Evolutionary conservation across 768 basidiomycete genomes (phyloP).

Genomic region (Boletus sp.): DNA sequence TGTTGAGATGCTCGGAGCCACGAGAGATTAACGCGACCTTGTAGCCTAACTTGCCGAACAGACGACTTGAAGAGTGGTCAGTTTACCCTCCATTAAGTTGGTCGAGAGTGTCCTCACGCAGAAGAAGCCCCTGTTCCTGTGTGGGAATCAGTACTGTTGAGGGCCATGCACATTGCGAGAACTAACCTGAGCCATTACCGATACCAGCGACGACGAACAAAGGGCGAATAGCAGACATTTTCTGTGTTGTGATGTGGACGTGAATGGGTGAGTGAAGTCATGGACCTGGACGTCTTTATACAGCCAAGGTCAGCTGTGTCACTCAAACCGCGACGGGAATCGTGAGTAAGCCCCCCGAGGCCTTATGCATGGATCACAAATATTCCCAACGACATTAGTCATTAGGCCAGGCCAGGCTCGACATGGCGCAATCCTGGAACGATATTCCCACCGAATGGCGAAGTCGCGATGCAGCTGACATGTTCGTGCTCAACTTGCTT

Average conservation of each 20-base stretch:
- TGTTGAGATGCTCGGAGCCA: slow-evolving; percentile 49
- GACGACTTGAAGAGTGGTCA: slow-evolving; percentile 39
- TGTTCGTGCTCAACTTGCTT: background rate
- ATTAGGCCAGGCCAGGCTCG: background rate
- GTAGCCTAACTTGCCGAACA: slow-evolving; percentile 63
- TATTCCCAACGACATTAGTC: slow-evolving; percentile 6
- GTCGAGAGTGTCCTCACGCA: slow-evolving; percentile 42
- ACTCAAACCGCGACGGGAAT: background rate
- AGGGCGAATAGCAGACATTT: slow-evolving; percentile 39
- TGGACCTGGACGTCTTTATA: slow-evolving; percentile 11
- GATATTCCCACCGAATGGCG: background rate
- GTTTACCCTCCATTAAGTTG: background rate
- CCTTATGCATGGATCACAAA: slow-evolving; percentile 9
- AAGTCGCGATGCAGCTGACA: background rate
- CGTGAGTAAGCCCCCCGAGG: slow-evolving; percentile 19
- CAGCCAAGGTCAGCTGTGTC: too few species aligned
- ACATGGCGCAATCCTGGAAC: slow-evolving; percentile 10
- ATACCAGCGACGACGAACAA: slow-evolving; percentile 61
- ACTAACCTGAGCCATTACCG: slow-evolving; percentile 40
- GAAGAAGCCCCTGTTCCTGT: slow-evolving; percentile 57
- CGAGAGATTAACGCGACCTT: slow-evolving; percentile 66
- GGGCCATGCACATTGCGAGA: background rate
- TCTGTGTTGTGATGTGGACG: background rate
- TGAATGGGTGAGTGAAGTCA: background rate
- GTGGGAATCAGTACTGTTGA: background rate